phyloP scores from a whole-genome alignment of 2,329 filamentous ascomycete species.

The Cladosporium oxysporum region DNA sequence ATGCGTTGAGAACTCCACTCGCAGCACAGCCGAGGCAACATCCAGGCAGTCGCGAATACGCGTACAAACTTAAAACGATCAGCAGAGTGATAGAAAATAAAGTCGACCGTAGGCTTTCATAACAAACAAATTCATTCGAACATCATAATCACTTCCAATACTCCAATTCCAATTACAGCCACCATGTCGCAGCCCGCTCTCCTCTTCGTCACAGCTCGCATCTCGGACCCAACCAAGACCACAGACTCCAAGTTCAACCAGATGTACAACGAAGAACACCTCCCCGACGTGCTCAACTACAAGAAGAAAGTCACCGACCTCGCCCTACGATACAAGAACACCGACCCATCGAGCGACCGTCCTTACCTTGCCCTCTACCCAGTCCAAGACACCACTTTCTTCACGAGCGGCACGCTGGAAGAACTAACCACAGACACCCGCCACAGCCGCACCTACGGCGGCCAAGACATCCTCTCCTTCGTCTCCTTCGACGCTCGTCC shows the following conservation, averaged over 20 bases:
- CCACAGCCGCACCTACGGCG: constrained; percentile 20
- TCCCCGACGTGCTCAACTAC: constrained; percentile 19
- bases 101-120: neutral
- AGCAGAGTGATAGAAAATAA: neutral
- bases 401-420: constrained; percentile 19
- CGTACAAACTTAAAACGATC: neutral
- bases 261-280: constrained; percentile 23
- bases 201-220: constrained; percentile 6
- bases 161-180: neutral
- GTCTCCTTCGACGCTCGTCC: constrained; percentile 21
- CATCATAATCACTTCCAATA: neutral
- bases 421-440: constrained; percentile 16
- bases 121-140: neutral
- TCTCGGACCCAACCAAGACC: neutral
- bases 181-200: constrained; percentile 4
- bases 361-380: constrained; percentile 28
- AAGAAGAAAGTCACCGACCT: constrained; percentile 18
- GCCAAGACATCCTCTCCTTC: constrained; percentile 18
- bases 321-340: constrained; percentile 25
- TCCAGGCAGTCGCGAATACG: neutral
- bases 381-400: constrained; percentile 13
- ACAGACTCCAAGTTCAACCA: constrained; percentile 12
- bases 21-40: neutral
- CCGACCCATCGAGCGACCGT: constrained; percentile 15
- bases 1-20: neutral